Base-by-base conservation (phyloP, 2,329 filamentous ascomycete species). In the Fusarium solani-melongenae region DNA sequence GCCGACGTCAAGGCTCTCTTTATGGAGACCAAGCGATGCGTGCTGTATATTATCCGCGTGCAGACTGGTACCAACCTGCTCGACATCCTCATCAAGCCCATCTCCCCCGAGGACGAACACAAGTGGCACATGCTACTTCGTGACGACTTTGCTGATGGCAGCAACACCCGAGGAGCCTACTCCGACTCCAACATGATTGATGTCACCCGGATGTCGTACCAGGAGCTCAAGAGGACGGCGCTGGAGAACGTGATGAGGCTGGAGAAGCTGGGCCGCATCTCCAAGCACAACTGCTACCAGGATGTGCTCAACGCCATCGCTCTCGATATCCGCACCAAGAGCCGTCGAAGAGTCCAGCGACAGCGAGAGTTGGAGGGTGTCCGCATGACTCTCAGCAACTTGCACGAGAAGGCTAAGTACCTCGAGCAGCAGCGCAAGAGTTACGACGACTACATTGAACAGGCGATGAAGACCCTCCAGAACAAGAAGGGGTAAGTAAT, bases 371-470 rank as follows among this genome's bases (percentile, higher is more conserved):
- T 98, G 41, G 96, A 99, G 76, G 92, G 92, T 51, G 94, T 96
- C 24, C 89, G 92, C 31, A 86, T 93, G 66, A 96, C 94, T 1
- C 86, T 96, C 17, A 83, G 87, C 49, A 94, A 95, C 73, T 84
- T 97, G 70, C 92, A 94, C 82, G 91, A 95, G 76, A 96, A 99
- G 85, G 95, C 96, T 39, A 90, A 91, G 74, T 99, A 97, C 83
- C 89, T 99, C 11, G 96, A 99, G 80, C 93, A 95, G 77, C 96
- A 99, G 84, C 90, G 97, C 69, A 98, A 98, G 87, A 96, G 92
- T 74, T 99, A 99, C 85, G 98, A 99, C 81, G 95, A 99, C 84
- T 99, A 99, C 84, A 98, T 99, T 79, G 97, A 99, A 85, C 95
- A 98, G 82, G 96, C 96, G 57, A 98, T 99, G 94, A 89, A 95